Conservation (phyloP, 495 filamentous ascomycete species). For the Acidomyces sp. region DNA sequence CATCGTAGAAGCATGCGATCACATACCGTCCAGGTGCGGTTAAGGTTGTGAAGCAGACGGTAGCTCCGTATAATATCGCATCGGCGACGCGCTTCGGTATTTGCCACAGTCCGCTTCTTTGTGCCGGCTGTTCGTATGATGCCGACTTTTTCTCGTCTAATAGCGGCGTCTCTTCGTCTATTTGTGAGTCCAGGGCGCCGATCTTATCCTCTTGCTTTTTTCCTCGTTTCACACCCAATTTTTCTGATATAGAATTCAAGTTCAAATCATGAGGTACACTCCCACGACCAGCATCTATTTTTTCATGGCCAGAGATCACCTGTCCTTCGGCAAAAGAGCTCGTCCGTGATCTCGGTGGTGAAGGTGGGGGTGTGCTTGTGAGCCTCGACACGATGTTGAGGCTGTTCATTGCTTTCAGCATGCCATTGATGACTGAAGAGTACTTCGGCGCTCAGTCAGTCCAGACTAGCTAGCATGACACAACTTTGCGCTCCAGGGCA, state of each 20-base stretch:
- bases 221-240: slow-evolving; percentile 5
- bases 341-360: slow-evolving; percentile 23
- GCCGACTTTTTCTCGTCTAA: slow-evolving; percentile 22
- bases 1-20: slow-evolving; percentile 66
- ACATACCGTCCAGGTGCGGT: slow-evolving; percentile 68
- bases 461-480: no score
- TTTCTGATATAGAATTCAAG: slow-evolving; percentile 5
- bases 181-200: no score
- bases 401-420: slow-evolving; percentile 68
- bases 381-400: slow-evolving; percentile 85
- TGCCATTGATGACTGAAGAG: slow-evolving; percentile 1
- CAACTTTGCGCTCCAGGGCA: no score
- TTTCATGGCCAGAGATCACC: slow-evolving; percentile 2
- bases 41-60: slow-evolving; percentile 64
- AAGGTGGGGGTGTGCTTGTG: slow-evolving; percentile 42
- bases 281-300: slow-evolving; percentile 13
- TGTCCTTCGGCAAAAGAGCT: slow-evolving; percentile 9
- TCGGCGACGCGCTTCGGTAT: slow-evolving; percentile 48
- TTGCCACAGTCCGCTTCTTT: slow-evolving; percentile 36
- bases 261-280: slow-evolving; percentile 3
- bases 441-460: no score
- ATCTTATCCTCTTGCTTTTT: slow-evolving; percentile 4
- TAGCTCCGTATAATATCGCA: slow-evolving; percentile 51
- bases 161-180: slow-evolving; percentile 57
- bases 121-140: slow-evolving; percentile 22